Evolutionary conservation across 2,329 filamentous ascomycete species (phyloP).

Genomic region (Elsinoe australis): DNA sequence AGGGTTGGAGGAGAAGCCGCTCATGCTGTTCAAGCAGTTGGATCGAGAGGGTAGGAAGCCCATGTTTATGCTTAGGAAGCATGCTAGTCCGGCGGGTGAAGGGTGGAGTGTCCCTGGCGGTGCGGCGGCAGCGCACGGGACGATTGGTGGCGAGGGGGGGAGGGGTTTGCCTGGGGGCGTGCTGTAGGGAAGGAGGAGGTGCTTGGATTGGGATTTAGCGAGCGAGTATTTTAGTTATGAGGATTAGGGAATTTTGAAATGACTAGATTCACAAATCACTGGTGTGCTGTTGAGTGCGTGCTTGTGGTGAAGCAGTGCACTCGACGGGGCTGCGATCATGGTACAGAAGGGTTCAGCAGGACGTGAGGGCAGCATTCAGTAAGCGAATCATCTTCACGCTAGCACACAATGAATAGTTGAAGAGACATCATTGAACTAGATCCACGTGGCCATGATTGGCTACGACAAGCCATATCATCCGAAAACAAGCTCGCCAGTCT

Average conservation of each 20-base stretch:
- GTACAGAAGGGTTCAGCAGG: too few relatives aligned
- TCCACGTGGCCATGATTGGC: too few relatives aligned
- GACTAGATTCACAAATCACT: too few relatives aligned
- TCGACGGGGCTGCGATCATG: too few relatives aligned
- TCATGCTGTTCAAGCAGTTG: conserved; percentile 89
- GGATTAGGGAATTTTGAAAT: neutral
- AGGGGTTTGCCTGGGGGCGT: conserved; percentile 21
- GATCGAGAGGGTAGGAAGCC: conserved; percentile 96
- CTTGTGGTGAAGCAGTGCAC: too few relatives aligned
- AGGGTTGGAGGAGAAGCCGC: conserved; percentile 81
- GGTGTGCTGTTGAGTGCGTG: too few relatives aligned
- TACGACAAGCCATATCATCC: too few relatives aligned
- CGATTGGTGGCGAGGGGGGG: conserved; percentile 9
- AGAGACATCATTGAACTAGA: too few relatives aligned
- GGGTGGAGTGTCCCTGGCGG: conserved; percentile 26
- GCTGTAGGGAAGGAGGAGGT: conserved; percentile 14
- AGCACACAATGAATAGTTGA: too few relatives aligned
- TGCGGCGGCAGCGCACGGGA: conserved; percentile 1
- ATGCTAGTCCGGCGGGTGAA: conserved; percentile 47
- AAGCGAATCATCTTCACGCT: too few relatives aligned
- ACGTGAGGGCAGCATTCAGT: too few relatives aligned
- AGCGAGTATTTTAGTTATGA: neutral
- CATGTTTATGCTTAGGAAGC: conserved; percentile 91
- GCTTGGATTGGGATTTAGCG: neutral
- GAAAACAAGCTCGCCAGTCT: too few relatives aligned